Base-by-base conservation (phyloP, 768 basidiomycete species). In the Gautieria morchelliformis region DNA sequence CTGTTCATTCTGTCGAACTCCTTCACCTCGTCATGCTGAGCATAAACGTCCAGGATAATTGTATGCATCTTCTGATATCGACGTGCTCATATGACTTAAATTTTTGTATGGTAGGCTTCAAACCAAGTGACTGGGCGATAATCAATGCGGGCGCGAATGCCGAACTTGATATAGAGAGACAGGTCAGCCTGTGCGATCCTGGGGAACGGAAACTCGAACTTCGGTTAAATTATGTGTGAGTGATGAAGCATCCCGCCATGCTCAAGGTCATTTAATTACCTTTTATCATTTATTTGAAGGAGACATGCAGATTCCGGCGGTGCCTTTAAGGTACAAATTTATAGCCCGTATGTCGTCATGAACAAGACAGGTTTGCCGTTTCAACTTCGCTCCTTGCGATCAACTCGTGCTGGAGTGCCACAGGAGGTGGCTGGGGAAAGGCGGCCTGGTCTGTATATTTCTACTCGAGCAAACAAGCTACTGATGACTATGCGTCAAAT, bases 261-360 rank as follows among this genome's bases (percentile, higher is more conserved):
- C 4, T 59, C 9, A 37, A 10, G 35, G 35, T 37, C 19, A 2
- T 19, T 49, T 49, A 17, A 49, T 49, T 19, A 30, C 9, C 22
- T 30, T 27, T 15, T 24, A 30, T 33, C 27, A 9, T 17, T 9
- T 39, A 30, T 39, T 32, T 51, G 14, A 37, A 84, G 87, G 20
- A 84, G 84, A 53, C 88, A 89, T 70, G 82, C 90, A 7, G 82
- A 96, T 52, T 87, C 94, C 6, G 96, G 94, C 1, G 93, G 94
- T 22, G 93, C 94, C 1, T 94, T 96, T 78, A 93, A 88, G 69
- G 90, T 96, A 0, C 95, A 98, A 68, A 82, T 99, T 46, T 98
- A 90, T 67, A 83, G 82, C 61, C 93, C 94, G 3, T 98, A 87
- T 65, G 73, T 98, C 52, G 72, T 98, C 42, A 69, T 95, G 68